Base-by-base conservation (phyloP, 129 eudicot species). In the Ambrosia artemisiifolia region DNA sequence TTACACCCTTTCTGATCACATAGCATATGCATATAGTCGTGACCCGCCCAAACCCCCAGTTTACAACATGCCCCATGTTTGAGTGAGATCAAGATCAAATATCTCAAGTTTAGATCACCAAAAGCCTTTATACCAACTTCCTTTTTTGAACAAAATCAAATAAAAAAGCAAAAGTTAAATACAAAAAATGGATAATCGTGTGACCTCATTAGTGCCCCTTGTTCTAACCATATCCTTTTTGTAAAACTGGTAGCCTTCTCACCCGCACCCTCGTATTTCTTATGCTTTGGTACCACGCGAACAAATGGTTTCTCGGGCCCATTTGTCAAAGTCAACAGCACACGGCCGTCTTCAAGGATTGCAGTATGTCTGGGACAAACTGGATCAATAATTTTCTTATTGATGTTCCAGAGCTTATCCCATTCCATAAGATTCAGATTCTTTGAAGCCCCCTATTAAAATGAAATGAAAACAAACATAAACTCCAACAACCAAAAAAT, bases 401-500 rank as follows among this genome's bases (percentile, higher is more conserved):
- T 92, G 47, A 88, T 86, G 74, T 84, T 91, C 97, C 97, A 92
- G 20, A 92, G 90, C 78, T 92, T 92, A 72, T 92, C 97, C 97
- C 97, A 92, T 70, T 92, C 97, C 97, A 92, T 92, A 11, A 92
- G 96, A 83, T 92, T 92, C 43, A 92, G 88, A 83, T 92, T 92
- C 82, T 88, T 92, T 5, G 97, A 91, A 33, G 97, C 97, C 47
- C 97, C 97, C 96, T 91, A 16, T n/a, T 51, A 51, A 49, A 72
- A 34, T 8, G 2, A 67, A 67, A 19, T 13, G 10, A 54, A 48
- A 54, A 64, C 19, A 13, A 13, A 12, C 1, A 11, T 13, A 60
- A 60, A 9, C 42, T 57, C 36, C 17, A 28, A n/a, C 38, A 28
- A 28, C 38, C 35, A 11, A 24, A 57, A 57, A 55, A 28, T 3